Percentiles rank a stretch among this genome's conserved stretches.
phyloP scores from a whole-genome alignment of 192 early-diverging fungal species.

The Haplosporangium gracile region DNA sequence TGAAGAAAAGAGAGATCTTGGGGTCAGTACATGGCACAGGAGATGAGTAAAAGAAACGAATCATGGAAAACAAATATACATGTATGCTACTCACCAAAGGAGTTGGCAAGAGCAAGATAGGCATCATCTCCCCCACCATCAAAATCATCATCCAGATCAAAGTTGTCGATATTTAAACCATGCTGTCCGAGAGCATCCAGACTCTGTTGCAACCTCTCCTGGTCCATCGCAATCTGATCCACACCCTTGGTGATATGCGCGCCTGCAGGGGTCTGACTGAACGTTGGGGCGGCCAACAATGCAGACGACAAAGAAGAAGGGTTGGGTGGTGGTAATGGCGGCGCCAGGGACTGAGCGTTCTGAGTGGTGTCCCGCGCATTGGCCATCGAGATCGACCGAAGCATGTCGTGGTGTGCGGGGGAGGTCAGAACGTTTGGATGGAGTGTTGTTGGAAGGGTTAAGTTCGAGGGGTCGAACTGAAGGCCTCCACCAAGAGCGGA shows the following conservation, averaged over 20 bases:
- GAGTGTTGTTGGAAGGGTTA: constrained; percentile 28
- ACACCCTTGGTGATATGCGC: constrained; percentile 27
- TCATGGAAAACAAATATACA: background rate
- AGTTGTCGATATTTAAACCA: constrained; percentile 28
- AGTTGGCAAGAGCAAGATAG: constrained; percentile 11
- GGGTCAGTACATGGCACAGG: background rate
- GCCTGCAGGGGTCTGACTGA: constrained; percentile 30
- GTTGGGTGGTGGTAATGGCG: constrained; percentile 20
- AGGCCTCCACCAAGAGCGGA: background rate
- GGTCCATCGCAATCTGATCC: constrained; percentile 36
- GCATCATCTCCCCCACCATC: constrained; percentile 14
- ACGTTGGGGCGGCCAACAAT: constrained; percentile 1
- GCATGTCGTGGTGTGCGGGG: constrained; percentile 28
- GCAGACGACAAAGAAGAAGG: background rate
- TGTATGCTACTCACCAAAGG: constrained; percentile 24
- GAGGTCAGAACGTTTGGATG: constrained; percentile 23
- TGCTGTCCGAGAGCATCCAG: constrained; percentile 42
- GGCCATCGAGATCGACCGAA: constrained; percentile 30
- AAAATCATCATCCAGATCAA: constrained; percentile 27
- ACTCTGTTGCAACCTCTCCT: constrained; percentile 35
- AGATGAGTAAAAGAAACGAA: background rate
- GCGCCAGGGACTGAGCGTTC: background rate
- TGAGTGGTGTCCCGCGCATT: constrained; percentile 15
- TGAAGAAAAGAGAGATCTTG: background rate
- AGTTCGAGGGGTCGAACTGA: constrained; percentile 29